These are phyloP conservation scores for Kazachstania kunashirensis DNA, from an alignment of 805 yeast genomes.

Conservation along the genomic window DNA sequence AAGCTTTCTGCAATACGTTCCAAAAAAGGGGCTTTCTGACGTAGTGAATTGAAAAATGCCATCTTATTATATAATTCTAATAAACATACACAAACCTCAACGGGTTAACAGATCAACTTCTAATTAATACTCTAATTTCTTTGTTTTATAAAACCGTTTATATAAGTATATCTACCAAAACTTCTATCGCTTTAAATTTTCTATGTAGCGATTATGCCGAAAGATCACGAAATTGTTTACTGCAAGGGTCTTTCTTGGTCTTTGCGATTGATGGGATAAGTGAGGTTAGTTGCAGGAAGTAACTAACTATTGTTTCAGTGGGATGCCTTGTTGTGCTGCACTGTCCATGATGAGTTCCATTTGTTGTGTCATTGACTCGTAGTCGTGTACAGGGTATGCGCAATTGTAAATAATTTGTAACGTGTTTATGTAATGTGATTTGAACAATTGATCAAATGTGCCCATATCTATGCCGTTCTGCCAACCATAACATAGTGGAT, in stretches of 20 bases:
- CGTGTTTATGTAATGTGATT: slow-evolving; percentile 43
- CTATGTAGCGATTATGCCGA: no score
- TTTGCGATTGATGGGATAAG: no score
- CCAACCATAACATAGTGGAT: slow-evolving; percentile 48
- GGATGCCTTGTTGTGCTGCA: slow-evolving; percentile 19
- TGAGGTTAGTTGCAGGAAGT: no score
- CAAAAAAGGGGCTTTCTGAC: slow-evolving; percentile 39
- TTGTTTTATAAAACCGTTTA: no score
- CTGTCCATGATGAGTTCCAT: slow-evolving; percentile 21
- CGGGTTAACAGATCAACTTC: no score
- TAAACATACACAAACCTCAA: no score
- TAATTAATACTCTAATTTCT: no score
- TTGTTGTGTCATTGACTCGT: slow-evolving; percentile 28
- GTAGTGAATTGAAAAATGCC: slow-evolving; percentile 39
- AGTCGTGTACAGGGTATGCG: slow-evolving; percentile 38
- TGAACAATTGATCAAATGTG: slow-evolving; percentile 40
- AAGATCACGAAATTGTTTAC: no score
- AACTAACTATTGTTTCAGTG: slow-evolving; percentile 2
- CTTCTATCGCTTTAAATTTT: no score
- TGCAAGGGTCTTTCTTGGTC: no score
- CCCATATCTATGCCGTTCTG: slow-evolving; percentile 46
- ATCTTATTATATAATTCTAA: slow-evolving; percentile 15
- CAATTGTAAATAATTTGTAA: slow-evolving; percentile 38
- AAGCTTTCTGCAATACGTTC: slow-evolving; percentile 31
- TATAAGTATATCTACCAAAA: no score